Evolutionary conservation across 176 grass and related monocot species (phyloP).

Genomic region (Eremochloa ophiuroides): DNA sequence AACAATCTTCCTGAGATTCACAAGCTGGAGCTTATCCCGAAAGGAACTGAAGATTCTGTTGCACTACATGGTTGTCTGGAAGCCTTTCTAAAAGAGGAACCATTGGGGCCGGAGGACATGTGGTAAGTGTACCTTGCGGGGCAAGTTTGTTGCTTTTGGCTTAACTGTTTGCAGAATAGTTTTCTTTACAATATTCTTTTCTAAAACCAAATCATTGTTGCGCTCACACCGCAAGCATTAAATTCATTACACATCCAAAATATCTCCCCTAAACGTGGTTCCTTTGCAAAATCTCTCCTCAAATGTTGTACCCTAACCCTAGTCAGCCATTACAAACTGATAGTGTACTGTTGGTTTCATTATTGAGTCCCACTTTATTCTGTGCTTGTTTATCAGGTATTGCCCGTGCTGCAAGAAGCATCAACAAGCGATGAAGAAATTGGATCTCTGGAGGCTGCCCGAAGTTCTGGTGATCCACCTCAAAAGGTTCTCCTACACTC

Average conservation of each 20-base stretch:
- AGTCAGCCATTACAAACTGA: neutral
- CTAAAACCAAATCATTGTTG: neutral
- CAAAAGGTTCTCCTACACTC: conserved; percentile 82
- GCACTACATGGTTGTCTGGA: conserved; percentile 78
- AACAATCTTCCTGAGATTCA: conserved; percentile 65
- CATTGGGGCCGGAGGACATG: conserved; percentile 84
- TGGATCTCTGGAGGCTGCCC: conserved; percentile 89
- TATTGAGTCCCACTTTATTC: conserved; percentile 3
- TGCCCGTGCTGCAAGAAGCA: conserved; percentile 89
- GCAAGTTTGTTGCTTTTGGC: conserved; percentile 31
- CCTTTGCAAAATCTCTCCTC: neutral
- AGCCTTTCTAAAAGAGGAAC: conserved; percentile 89
- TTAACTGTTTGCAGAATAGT: conserved; percentile 29
- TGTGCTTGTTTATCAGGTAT: conserved; percentile 57
- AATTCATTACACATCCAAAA: neutral
- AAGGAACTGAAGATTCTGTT: conserved; percentile 64
- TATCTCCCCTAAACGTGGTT: neutral
- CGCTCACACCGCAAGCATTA: neutral
- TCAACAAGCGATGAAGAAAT: conserved; percentile 87
- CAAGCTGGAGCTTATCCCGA: conserved; percentile 57
- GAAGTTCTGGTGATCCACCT: conserved; percentile 95
- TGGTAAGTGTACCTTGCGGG: conserved; percentile 55
- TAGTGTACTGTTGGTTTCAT: conserved; percentile 25
- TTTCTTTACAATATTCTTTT: conserved; percentile 6
- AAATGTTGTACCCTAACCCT: neutral